Evolutionary conservation across 2,329 filamentous ascomycete genomes (phyloP).

Genomic region (Colletotrichum plurivorum): DNA sequence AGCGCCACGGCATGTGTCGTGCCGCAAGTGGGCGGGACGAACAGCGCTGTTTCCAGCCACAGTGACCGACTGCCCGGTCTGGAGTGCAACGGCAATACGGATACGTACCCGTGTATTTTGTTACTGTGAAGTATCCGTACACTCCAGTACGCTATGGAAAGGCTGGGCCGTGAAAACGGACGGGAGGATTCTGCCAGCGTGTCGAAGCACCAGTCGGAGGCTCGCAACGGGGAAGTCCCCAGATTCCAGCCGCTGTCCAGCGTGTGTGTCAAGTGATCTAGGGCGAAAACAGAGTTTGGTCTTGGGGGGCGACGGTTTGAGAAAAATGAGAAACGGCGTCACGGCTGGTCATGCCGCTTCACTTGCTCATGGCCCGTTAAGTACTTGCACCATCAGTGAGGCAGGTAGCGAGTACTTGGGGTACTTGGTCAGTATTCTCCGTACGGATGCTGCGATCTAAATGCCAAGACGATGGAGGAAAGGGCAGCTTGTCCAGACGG

Average conservation of each 20-base stretch:
- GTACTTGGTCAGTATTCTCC: too few relatives aligned
- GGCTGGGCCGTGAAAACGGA: neutral
- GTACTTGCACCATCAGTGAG: too few relatives aligned
- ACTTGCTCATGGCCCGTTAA: too few relatives aligned
- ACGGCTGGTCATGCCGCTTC: slow-evolving; percentile 8
- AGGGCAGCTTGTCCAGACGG: slow-evolving; percentile 16
- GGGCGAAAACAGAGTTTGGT: slow-evolving; percentile 31
- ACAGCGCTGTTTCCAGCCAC: neutral
- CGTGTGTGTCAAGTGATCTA: slow-evolving; percentile 33
- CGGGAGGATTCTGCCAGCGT: slow-evolving; percentile 6
- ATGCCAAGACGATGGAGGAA: slow-evolving; percentile 23
- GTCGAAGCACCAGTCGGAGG: neutral
- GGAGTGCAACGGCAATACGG: too few relatives aligned
- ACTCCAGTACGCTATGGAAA: too few relatives aligned
- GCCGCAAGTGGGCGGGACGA: neutral
- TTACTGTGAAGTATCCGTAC: too few relatives aligned
- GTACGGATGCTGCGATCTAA: neutral
- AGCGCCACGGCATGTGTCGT: neutral
- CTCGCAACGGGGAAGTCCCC: slow-evolving; percentile 17
- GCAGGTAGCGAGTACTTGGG: too few relatives aligned
- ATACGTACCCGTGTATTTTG: too few relatives aligned
- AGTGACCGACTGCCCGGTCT: too few relatives aligned
- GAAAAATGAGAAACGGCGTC: slow-evolving; percentile 14
- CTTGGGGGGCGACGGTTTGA: slow-evolving; percentile 16
- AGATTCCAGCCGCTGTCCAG: slow-evolving; percentile 16